A percentile compares a stretch with the other conserved stretches of the same genome.
Evolutionary conservation across 2,329 filamentous ascomycete species (phyloP).

Genomic region (Myriosclerotinia duriaeana): DNA sequence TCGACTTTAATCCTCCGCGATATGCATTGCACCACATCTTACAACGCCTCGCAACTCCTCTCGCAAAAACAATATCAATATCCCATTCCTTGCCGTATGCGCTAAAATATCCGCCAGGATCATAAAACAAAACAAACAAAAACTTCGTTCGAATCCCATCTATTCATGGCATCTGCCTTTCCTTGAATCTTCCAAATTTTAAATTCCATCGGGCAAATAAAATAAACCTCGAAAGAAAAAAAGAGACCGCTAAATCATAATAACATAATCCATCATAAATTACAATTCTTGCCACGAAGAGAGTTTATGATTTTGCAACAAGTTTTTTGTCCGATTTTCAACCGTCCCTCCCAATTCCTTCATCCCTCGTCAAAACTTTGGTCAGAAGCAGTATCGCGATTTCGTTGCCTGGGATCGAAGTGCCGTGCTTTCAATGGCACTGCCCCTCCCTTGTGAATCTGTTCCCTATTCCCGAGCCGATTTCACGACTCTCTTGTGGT

Average conservation of each 20-base stretch:
- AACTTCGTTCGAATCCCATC: not conserved
- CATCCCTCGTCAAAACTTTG: not conserved
- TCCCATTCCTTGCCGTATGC: not conserved
- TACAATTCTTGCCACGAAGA: not conserved
- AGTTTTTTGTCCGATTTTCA: not conserved
- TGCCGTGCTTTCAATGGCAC: not conserved
- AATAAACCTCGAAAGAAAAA: not conserved
- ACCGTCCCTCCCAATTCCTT: not conserved
- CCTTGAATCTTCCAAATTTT: not conserved
- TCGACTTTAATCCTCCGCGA: not conserved
- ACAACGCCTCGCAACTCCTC: not conserved
- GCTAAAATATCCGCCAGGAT: conserved; percentile 14
- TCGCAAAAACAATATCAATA: not conserved
- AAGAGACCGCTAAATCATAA: conserved; percentile 13
- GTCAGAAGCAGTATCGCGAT: not conserved
- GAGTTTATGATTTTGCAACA: not conserved
- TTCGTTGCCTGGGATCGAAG: not conserved
- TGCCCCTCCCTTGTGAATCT: not conserved
- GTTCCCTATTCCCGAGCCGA: not conserved
- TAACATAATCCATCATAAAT: conserved; percentile 10
- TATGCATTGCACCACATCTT: conserved; percentile 1
- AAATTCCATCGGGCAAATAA: not conserved
- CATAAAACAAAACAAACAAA: not conserved
- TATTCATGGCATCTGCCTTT: not conserved
- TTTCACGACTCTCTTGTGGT: not conserved